Conservation (phyloP, 306 rosid species). For the Medicago lupulina region DNA sequence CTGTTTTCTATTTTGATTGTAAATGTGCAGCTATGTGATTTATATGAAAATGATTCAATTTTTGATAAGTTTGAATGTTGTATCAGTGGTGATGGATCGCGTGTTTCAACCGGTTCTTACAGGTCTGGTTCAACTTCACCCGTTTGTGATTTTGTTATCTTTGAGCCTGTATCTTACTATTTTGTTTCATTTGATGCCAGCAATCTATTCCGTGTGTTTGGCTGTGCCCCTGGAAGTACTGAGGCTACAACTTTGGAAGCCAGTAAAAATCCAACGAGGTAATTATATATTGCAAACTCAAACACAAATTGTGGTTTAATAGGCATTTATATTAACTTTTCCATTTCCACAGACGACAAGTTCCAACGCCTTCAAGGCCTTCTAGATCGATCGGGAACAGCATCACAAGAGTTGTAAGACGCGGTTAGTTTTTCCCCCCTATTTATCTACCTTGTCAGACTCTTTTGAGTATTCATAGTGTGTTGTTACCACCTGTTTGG, state of each 20-base stretch:
- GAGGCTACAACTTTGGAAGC: conserved; percentile 96
- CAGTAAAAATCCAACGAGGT: conserved; percentile 98
- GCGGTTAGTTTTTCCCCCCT: conserved; percentile 61
- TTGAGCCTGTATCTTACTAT: conserved; percentile 35
- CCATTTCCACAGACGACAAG: conserved; percentile 78
- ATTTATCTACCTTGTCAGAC: not conserved
- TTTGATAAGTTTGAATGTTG: conserved; percentile 98
- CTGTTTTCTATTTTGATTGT: conserved; percentile 11
- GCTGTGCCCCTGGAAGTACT: conserved; percentile 68
- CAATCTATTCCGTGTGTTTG: conserved; percentile 97
- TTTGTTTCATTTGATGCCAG: conserved; percentile 58
- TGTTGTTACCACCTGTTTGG: not conserved
- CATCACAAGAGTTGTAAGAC: conserved; percentile 88
- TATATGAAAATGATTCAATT: conserved; percentile 96
- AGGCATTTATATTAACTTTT: conserved; percentile 29
- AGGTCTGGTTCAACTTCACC: conserved; percentile 58
- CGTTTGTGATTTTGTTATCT: conserved; percentile 28
- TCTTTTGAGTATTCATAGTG: not conserved
- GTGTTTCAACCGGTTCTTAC: conserved; percentile 94
- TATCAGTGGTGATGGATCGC: conserved; percentile 90
- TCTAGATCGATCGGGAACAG: conserved; percentile 93
- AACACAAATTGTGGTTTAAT: not conserved
- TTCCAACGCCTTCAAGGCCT: conserved; percentile 95
- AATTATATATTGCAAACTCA: conserved; percentile 25
- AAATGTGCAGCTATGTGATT: conserved; percentile 88